phyloP scores from a whole-genome alignment of 176 grass and related monocot species.

The Oryza punctata region DNA sequence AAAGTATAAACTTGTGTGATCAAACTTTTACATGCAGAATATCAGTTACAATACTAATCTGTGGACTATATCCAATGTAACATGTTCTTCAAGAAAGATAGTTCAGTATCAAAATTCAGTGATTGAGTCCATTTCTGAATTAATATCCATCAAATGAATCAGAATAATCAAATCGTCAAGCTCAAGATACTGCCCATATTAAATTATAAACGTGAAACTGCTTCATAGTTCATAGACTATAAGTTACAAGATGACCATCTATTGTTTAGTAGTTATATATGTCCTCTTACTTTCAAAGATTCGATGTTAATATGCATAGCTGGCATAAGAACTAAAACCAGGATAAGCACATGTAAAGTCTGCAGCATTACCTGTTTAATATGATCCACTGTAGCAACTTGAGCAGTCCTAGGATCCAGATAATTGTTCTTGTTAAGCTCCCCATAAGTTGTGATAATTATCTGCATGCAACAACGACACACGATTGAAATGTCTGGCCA shows the following conservation, averaged over 20 bases:
- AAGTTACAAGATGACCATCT: neutral
- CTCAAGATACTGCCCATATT: neutral
- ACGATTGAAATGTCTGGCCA: neutral
- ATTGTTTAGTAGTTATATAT: neutral
- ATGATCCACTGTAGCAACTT: slow-evolving; percentile 96
- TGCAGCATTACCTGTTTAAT: slow-evolving; percentile 71
- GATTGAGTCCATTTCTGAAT: neutral
- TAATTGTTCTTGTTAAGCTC: slow-evolving; percentile 80
- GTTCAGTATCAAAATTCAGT: slow-evolving; percentile 4
- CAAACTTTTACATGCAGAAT: neutral
- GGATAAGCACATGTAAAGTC: neutral
- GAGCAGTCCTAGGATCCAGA: slow-evolving; percentile 87
- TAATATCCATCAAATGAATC: slow-evolving; percentile 11
- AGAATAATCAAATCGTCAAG: slow-evolving; percentile 20
- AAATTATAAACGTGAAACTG: neutral
- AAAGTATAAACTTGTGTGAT: neutral
- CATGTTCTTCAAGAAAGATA: neutral
- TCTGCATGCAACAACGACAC: slow-evolving; percentile 50
- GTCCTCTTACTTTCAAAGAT: neutral
- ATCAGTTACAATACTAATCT: neutral
- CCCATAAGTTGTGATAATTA: slow-evolving; percentile 79
- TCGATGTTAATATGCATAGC: neutral
- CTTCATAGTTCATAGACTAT: neutral
- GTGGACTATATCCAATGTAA: neutral
- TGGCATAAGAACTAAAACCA: neutral